phyloP scores from a whole-genome alignment of 768 basidiomycete species.

The Termitomyces sp. region DNA sequence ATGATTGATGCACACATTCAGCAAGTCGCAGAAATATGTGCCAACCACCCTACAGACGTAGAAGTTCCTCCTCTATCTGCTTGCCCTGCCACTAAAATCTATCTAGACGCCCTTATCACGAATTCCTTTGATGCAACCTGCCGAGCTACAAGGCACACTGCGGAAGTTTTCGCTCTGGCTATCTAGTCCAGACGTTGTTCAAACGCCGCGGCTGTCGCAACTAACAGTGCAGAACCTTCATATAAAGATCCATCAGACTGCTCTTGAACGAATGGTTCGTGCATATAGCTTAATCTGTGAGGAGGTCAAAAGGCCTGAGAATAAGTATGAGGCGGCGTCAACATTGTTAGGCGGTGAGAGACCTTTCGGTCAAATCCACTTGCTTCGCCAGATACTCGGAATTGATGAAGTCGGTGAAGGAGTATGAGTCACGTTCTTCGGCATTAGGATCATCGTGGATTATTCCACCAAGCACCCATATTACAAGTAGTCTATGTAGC shows the following conservation, averaged over 20 bases:
- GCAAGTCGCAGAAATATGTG: slow-evolving; percentile 39
- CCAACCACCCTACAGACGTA: slow-evolving; percentile 35
- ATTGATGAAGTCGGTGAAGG: slow-evolving; percentile 39
- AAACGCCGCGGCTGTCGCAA: slow-evolving; percentile 73
- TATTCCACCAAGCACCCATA: not conserved
- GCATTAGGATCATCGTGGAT: not conserved
- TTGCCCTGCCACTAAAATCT: not conserved
- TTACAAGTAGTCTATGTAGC: not conserved
- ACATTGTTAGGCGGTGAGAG: slow-evolving; percentile 79
- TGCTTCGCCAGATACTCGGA: slow-evolving; percentile 77
- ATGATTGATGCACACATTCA: slow-evolving; percentile 51
- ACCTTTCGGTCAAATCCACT: slow-evolving; percentile 74
- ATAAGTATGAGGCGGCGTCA: slow-evolving; percentile 87
- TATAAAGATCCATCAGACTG: slow-evolving; percentile 68
- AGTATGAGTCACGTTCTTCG: not conserved
- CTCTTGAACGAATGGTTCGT: slow-evolving; percentile 59
- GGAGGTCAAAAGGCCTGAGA: slow-evolving; percentile 67
- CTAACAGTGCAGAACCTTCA: slow-evolving; percentile 66
- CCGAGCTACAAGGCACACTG: slow-evolving; percentile 58
- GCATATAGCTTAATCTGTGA: slow-evolving; percentile 75
- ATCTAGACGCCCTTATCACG: slow-evolving; percentile 68
- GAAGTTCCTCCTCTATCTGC: slow-evolving; percentile 10
- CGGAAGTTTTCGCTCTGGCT: slow-evolving; percentile 80
- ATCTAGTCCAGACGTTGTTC: slow-evolving; percentile 72
- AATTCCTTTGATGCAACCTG: slow-evolving; percentile 59